phyloP scores from a whole-genome alignment of 257 asterid species.

The Agastache rugosa region DNA sequence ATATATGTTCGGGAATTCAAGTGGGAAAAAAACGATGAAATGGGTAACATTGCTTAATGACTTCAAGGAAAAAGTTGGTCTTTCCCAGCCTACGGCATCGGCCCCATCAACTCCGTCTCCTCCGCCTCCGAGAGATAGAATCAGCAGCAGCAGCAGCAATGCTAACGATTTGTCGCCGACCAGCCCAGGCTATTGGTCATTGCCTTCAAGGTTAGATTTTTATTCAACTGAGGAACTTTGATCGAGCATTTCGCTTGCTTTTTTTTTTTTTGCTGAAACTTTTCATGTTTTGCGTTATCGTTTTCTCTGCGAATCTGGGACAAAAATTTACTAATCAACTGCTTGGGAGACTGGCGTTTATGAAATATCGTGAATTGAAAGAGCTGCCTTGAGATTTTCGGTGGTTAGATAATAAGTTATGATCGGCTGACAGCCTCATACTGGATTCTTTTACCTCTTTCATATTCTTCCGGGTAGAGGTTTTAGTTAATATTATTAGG shows the following conservation, averaged over 20 bases:
- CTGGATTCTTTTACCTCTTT: background rate
- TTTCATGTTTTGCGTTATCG: background rate
- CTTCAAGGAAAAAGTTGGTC: slow-evolving; percentile 94
- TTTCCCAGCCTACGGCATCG: slow-evolving; percentile 66
- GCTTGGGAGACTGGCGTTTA: slow-evolving; percentile 27
- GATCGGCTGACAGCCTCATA: slow-evolving; percentile 1
- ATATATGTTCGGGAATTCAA: slow-evolving; percentile 62
- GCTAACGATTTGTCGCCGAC: slow-evolving; percentile 49
- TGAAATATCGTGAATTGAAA: slow-evolving; percentile 25
- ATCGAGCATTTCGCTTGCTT: slow-evolving; percentile 17
- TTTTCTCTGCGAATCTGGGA: slow-evolving; percentile 12
- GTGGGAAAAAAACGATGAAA: slow-evolving; percentile 87
- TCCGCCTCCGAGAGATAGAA: slow-evolving; percentile 61
- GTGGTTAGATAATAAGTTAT: slow-evolving; percentile 26
- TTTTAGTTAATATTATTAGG: background rate
- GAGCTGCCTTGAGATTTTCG: slow-evolving; percentile 25
- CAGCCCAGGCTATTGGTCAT: slow-evolving; percentile 60
- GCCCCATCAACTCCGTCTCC: slow-evolving; percentile 61
- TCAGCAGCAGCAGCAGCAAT: slow-evolving; percentile 46
- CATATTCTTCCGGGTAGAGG: slow-evolving; percentile 11
- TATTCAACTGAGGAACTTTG: slow-evolving; percentile 25
- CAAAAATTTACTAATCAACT: slow-evolving; percentile 29
- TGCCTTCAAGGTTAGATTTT: slow-evolving; percentile 69
- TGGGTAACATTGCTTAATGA: slow-evolving; percentile 98
- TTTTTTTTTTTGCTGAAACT: slow-evolving; percentile 1